Evolutionary conservation across 805 yeast genomes (phyloP).

Genomic region (Cyberlindnera saturnus): DNA sequence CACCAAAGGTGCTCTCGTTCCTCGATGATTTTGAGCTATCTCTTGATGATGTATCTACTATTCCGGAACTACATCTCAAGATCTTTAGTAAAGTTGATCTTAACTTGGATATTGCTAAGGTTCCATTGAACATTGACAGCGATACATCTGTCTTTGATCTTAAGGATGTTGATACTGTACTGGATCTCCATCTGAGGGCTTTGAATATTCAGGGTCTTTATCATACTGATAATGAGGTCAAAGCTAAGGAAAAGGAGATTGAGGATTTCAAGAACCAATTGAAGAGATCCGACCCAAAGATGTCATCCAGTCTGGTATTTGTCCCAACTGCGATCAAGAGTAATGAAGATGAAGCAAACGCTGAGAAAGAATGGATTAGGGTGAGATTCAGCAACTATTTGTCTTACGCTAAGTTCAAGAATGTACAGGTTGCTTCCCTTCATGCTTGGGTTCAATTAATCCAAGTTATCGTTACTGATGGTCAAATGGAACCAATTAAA

Average conservation of each 20-base stretch:
- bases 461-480: conserved; percentile 65
- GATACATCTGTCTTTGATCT: conserved; percentile 36
- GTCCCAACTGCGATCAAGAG: conserved; percentile 17
- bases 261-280: conserved; percentile 13
- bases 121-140: conserved; percentile 25
- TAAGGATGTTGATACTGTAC: conserved; percentile 31
- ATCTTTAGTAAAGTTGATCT: conserved; percentile 27
- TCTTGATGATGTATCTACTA: conserved; percentile 35
- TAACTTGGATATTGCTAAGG: conserved; percentile 35
- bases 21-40: conserved; percentile 65
- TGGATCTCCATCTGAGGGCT: conserved; percentile 24
- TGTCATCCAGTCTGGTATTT: conserved; percentile 8
- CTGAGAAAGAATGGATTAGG: conserved; percentile 23
- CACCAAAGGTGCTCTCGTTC: conserved; percentile 63
- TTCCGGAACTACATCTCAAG: conserved; percentile 8
- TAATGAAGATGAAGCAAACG: conserved; percentile 18
- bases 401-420: conserved; percentile 40
- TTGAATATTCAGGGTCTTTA: conserved; percentile 17
- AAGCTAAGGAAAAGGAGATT: conserved; percentile 10
- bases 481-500: conserved; percentile 36
- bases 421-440: conserved; percentile 53
- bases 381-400: conserved; percentile 38
- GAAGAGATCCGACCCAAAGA: conserved; percentile 11
- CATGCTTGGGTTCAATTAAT: conserved; percentile 82
- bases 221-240: conserved; percentile 15